Percentiles rank a stretch among this genome's conserved stretches.
Evolutionary conservation across 768 basidiomycete genomes (phyloP).

Genomic region (Roridomyces roridus): DNA sequence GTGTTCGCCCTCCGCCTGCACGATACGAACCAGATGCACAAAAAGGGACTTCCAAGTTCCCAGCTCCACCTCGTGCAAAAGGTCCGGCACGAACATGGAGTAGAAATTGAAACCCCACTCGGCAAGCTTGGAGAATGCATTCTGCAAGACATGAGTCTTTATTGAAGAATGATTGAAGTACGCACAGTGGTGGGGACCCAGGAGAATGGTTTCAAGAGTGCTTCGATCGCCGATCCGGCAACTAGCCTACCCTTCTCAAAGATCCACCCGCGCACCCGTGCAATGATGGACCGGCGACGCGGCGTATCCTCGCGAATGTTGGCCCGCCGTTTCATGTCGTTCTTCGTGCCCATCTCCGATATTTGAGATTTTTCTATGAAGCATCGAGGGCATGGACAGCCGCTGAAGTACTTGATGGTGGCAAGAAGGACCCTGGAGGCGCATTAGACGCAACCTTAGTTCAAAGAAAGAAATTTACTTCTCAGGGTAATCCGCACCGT

Average conservation of each 20-base stretch:
- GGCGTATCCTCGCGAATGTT: conserved; percentile 20
- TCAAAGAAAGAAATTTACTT: conserved; percentile 26
- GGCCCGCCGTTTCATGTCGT: conserved; percentile 20
- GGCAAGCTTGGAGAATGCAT: conserved; percentile 28
- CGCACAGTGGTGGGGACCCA: conserved; percentile 27
- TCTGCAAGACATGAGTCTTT: conserved; percentile 16
- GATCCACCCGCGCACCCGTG: conserved; percentile 17
- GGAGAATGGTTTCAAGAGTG: conserved; percentile 22
- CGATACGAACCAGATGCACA: conserved; percentile 31
- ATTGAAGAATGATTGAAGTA: background rate
- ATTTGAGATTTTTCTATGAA: conserved; percentile 29
- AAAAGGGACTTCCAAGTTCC: conserved; percentile 35
- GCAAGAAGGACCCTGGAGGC: conserved; percentile 5
- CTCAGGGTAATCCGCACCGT: conserved; percentile 38
- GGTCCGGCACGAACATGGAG: conserved; percentile 27
- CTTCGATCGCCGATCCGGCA: conserved; percentile 5
- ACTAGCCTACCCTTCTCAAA: conserved; percentile 17
- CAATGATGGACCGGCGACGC: background rate
- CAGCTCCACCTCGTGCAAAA: conserved; percentile 36
- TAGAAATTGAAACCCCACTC: conserved; percentile 24
- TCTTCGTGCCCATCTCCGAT: conserved; percentile 31
- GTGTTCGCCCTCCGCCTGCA: conserved; percentile 17
- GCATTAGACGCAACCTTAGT: background rate
- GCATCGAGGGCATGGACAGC: conserved; percentile 34
- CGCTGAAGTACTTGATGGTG: conserved; percentile 24